Conservation (phyloP, 345 rosid species). For the Moringa oleifera region DNA sequence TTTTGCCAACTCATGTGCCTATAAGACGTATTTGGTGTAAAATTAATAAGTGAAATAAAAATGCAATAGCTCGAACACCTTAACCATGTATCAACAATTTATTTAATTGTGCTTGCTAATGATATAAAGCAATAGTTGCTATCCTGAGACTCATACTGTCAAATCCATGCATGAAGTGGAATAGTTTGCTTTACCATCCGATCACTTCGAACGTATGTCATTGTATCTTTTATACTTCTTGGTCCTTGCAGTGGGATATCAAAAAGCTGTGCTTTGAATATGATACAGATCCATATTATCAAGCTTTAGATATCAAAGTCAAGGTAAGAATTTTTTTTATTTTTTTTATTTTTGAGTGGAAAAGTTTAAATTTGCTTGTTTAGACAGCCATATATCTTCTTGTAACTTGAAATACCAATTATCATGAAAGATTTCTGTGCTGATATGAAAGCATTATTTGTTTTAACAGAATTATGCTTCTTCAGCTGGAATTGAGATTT, state of each 20-base stretch:
- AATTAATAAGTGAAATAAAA: neutral
- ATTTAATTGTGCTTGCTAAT: neutral
- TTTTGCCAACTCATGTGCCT: too few relatives aligned
- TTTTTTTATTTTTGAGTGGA: neutral
- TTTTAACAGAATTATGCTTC: conserved; percentile 52
- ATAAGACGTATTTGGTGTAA: neutral
- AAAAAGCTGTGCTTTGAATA: conserved; percentile 74
- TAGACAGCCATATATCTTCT: too few relatives aligned
- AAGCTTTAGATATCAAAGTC: conserved; percentile 56
- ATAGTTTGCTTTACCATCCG: too few relatives aligned
- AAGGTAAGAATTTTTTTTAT: conserved; percentile 50
- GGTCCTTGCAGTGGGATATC: conserved; percentile 61
- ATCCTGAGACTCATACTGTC: too few relatives aligned
- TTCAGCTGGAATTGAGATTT: conserved; percentile 61
- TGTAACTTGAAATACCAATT: too few relatives aligned
- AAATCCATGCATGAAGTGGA: too few relatives aligned
- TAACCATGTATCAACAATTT: neutral
- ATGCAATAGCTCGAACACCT: neutral
- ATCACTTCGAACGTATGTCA: too few relatives aligned
- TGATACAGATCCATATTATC: conserved; percentile 90
- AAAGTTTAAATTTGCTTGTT: too few relatives aligned
- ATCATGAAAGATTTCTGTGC: neutral
- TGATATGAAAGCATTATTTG: neutral
- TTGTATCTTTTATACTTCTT: neutral
- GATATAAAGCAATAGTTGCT: neutral